phyloP scores from a whole-genome alignment of 2,329 filamentous ascomycete species.

The Thermothelomyces thermophilus region DNA sequence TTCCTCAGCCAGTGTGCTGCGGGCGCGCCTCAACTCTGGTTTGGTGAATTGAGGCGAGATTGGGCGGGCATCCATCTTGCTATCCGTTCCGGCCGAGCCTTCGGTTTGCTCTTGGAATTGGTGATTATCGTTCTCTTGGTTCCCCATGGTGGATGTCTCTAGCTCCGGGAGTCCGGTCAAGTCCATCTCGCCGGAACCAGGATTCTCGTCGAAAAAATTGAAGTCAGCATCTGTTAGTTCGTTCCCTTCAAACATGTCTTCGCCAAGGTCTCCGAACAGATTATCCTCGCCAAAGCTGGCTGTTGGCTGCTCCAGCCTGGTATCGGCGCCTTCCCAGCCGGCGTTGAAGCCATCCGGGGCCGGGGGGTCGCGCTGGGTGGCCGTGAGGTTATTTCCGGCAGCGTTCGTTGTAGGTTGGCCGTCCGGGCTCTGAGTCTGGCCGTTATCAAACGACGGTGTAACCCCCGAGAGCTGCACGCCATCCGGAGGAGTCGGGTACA shows the following conservation, averaged over 20 bases:
- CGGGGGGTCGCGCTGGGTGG: slow-evolving; percentile 26
- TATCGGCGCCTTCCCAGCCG: slow-evolving; percentile 38
- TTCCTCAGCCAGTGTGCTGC: slow-evolving; percentile 46
- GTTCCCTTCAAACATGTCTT: slow-evolving; percentile 65
- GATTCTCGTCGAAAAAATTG: slow-evolving; percentile 69
- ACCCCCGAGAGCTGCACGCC: slow-evolving; percentile 49
- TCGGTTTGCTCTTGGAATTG: slow-evolving; percentile 4
- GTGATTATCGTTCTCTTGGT: slow-evolving; percentile 16
- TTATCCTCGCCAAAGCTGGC: slow-evolving; percentile 45
- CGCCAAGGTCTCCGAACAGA: slow-evolving; percentile 62
- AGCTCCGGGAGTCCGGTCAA: slow-evolving; percentile 30
- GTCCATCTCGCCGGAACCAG: slow-evolving; percentile 37
- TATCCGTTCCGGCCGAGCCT: not conserved
- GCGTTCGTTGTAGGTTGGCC: slow-evolving; percentile 33
- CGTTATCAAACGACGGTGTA: slow-evolving; percentile 51
- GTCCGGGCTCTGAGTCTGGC: slow-evolving; percentile 46
- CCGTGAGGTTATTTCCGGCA: slow-evolving; percentile 34
- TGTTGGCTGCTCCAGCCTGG: slow-evolving; percentile 40
- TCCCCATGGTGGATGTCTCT: slow-evolving; percentile 18
- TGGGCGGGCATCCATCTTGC: slow-evolving; percentile 9
- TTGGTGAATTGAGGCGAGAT: slow-evolving; percentile 45
- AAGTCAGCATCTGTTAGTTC: slow-evolving; percentile 79
- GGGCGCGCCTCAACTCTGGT: slow-evolving; percentile 52
- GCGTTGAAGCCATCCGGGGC: slow-evolving; percentile 30
- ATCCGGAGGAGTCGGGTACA: slow-evolving; percentile 69